Percentiles rank a stretch among this genome's conserved stretches.
These are phyloP conservation scores for Lenwebbia sp. DNA, from an alignment of 345 rosid genomes.

Conservation along the genomic window DNA sequence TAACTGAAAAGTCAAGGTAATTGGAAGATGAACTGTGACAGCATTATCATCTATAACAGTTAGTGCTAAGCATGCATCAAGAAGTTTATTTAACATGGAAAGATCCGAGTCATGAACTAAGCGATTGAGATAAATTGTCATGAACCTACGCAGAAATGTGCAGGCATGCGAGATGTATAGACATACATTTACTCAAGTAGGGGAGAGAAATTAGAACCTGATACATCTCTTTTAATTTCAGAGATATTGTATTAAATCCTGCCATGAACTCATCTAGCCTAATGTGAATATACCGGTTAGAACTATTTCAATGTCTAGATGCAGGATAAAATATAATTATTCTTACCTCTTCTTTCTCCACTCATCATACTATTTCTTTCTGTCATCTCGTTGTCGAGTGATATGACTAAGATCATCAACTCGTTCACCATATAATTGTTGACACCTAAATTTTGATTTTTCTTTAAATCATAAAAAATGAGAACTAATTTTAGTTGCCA, in stretches of 20 bases:
- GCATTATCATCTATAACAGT: background rate
- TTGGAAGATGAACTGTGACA: background rate
- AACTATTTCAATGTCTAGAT: background rate
- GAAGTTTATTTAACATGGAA: background rate
- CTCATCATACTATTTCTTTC: slow-evolving; percentile 78
- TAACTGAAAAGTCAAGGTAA: background rate
- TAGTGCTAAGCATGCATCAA: background rate
- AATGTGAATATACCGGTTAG: background rate
- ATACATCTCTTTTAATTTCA: slow-evolving; percentile 96
- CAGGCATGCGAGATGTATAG: background rate
- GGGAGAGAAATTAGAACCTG: slow-evolving; percentile 44
- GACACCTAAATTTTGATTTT: no score
- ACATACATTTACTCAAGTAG: background rate
- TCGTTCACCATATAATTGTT: slow-evolving; percentile 43
- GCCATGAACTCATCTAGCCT: slow-evolving; percentile 99
- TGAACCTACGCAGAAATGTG: background rate
- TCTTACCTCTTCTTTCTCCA: slow-evolving; percentile 73
- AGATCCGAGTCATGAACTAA: background rate
- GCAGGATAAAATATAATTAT: background rate
- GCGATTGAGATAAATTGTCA: background rate
- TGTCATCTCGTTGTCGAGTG: slow-evolving; percentile 76
- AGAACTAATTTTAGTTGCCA: no score
- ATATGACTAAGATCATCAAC: slow-evolving; percentile 68
- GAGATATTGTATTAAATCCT: slow-evolving; percentile 81
- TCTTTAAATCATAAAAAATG: no score